phyloP scores from a whole-genome alignment of 495 filamentous ascomycete genomes.

The Daldinia concentrica region DNA sequence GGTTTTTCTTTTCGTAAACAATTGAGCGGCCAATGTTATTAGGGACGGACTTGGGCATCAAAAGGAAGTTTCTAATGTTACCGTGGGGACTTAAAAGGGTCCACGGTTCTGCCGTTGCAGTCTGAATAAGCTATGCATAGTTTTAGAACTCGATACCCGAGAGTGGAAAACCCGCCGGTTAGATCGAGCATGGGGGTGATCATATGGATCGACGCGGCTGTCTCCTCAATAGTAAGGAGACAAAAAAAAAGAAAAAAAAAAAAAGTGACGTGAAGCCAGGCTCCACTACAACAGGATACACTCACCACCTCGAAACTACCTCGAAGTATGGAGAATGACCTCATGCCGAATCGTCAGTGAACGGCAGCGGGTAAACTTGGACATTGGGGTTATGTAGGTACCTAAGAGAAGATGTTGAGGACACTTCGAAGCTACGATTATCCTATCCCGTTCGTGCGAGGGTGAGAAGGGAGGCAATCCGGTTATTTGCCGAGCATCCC shows the following conservation, averaged over 20 bases:
- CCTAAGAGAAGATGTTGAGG: slow-evolving; percentile 8
- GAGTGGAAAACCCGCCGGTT: slow-evolving; percentile 43
- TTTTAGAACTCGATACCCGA: slow-evolving; percentile 43
- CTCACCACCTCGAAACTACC: not conserved
- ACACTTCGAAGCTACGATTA: slow-evolving; percentile 2
- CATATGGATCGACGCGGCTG: slow-evolving; percentile 38
- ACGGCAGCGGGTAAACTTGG: slow-evolving; percentile 37
- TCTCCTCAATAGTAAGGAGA: slow-evolving; percentile 43
- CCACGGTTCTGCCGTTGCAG: slow-evolving; percentile 41
- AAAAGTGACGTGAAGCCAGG: slow-evolving; percentile 34
- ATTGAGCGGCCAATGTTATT: slow-evolving; percentile 20
- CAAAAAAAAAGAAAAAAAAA: not conserved
- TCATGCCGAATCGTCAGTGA: slow-evolving; percentile 24
- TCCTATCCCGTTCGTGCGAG: slow-evolving; percentile 42
- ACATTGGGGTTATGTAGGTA: slow-evolving; percentile 10
- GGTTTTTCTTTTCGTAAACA: slow-evolving; percentile 15
- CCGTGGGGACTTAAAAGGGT: slow-evolving; percentile 29
- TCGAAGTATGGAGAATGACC: slow-evolving; percentile 16
- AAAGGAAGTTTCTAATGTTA: slow-evolving; percentile 22
- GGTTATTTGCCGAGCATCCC: slow-evolving; percentile 45
- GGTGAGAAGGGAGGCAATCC: slow-evolving; percentile 24
- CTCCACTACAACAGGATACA: slow-evolving; percentile 17
- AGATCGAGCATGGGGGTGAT: slow-evolving; percentile 43
- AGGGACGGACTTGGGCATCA: slow-evolving; percentile 28
- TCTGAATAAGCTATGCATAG: slow-evolving; percentile 46